A percentile compares a stretch with the other conserved stretches of the same genome.
Evolutionary conservation across 2,329 filamentous ascomycete species (phyloP).

Genomic region (Didymella pinodella): DNA sequence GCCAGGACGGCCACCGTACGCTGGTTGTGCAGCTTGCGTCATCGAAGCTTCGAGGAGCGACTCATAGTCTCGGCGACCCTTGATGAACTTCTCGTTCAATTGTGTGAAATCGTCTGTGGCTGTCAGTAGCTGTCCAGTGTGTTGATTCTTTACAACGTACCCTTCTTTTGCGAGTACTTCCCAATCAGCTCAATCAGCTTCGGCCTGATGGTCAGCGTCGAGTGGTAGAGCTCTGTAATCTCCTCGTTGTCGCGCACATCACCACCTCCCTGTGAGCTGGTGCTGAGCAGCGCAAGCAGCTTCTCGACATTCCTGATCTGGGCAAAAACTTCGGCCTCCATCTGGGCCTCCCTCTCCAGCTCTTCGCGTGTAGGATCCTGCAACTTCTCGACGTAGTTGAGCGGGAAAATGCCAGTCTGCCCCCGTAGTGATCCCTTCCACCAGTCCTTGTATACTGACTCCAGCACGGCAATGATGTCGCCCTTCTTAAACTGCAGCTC

Average conservation of each 20-base stretch:
- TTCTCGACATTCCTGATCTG: slow-evolving; percentile 82
- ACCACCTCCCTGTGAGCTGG: slow-evolving; percentile 62
- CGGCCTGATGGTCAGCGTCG: slow-evolving; percentile 89
- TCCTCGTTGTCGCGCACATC: slow-evolving; percentile 95
- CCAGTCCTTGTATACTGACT: slow-evolving; percentile 99
- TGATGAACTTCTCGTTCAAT: slow-evolving; percentile 99
- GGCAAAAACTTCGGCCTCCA: slow-evolving; percentile 83
- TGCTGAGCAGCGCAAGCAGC: slow-evolving; percentile 87
- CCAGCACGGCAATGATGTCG: slow-evolving; percentile 94
- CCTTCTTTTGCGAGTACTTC: slow-evolving; percentile 99
- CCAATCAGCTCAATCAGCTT: slow-evolving; percentile 98
- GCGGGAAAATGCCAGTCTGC: slow-evolving; percentile 95
- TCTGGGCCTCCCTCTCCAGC: slow-evolving; percentile 92
- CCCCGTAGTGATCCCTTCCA: slow-evolving; percentile 96
- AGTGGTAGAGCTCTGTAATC: slow-evolving; percentile 89
- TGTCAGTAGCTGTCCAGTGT: slow-evolving; percentile 19
- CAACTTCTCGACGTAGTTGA: slow-evolving; percentile 98
- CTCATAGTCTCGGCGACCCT: slow-evolving; percentile 95
- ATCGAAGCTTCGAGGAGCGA: slow-evolving; percentile 94
- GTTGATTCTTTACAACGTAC: slow-evolving; percentile 55
- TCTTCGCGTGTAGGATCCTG: slow-evolving; percentile 94
- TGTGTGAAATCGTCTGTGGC: slow-evolving; percentile 92
- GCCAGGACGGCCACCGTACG: slow-evolving; percentile 71
- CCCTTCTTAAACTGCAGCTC: slow-evolving; percentile 97
- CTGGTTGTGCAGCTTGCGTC: slow-evolving; percentile 85